These are phyloP conservation scores for Mollisiaceae sp. DNA, from an alignment of 2,329 filamentous ascomycete genomes.

Conservation along the genomic window DNA sequence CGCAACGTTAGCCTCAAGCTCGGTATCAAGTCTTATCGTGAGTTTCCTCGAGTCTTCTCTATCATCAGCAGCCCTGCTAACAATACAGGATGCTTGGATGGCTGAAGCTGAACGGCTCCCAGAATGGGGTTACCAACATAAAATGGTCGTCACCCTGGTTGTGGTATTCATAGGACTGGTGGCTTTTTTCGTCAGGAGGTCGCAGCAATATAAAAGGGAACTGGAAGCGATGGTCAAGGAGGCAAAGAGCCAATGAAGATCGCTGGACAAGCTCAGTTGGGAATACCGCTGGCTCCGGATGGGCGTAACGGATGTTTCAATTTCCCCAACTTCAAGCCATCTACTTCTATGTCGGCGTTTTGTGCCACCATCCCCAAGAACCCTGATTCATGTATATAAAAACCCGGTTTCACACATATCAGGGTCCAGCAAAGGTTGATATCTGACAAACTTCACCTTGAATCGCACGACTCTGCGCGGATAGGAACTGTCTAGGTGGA, in stretches of 20 bases:
- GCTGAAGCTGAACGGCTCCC: background rate
- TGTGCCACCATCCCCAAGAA: background rate
- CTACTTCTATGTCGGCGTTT: slow-evolving; percentile 5
- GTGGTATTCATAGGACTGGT: background rate
- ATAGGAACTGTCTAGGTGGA: background rate
- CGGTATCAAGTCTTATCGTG: slow-evolving; percentile 2
- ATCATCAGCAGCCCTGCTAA: background rate
- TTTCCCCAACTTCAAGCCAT: background rate
- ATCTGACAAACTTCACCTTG: background rate
- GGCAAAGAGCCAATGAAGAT: slow-evolving; percentile 9
- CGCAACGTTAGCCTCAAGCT: background rate
- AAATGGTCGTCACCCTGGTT: background rate
- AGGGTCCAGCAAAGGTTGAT: background rate
- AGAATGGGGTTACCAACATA: slow-evolving; percentile 5
- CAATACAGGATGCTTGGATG: background rate
- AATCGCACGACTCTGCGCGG: background rate
- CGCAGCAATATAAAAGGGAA: slow-evolving; percentile 11
- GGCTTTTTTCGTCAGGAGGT: slow-evolving; percentile 4
- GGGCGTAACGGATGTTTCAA: slow-evolving; percentile 1
- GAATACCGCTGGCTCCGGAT: background rate
- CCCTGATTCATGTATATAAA: slow-evolving; percentile 6
- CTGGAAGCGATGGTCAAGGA: slow-evolving; percentile 14
- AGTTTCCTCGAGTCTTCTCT: background rate
- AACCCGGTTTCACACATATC: background rate
- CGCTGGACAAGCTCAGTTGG: background rate